Evolutionary conservation across 345 rosid species (phyloP), one percentile per base, ranked within the genome.

Genomic region (Cardamine occulta): DNA sequence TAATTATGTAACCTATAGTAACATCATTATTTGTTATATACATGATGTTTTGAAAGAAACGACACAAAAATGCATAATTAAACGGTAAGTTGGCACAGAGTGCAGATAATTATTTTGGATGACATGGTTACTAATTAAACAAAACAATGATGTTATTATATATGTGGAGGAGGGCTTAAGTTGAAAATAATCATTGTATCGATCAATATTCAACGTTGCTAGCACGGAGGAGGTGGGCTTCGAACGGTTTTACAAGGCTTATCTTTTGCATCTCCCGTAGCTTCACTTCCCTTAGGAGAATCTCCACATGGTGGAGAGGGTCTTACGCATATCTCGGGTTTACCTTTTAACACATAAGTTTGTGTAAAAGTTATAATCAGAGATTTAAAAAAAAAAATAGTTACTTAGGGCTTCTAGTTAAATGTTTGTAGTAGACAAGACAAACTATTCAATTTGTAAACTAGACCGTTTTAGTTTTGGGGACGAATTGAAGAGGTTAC

Each of bases 241-340:
- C 51, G 75, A 48, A 72, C 23, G 19, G 7, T 7, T 72, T n/a
- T 13, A 52, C 75, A 71, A 34, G 75, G 75, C 48, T 10, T 24
- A 53, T 23, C 4, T 5, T 14, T 23, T 24, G 26, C 26, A 10
- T 23, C 1, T 53, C 31, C 31, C n/a, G 31, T 29, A 31, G 0
- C 34, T 47, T 1, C 26, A 47, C 37, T 21, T 19, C 47, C 49
- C 58, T 4, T 24, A 24, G 26, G 47, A 59, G 74, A 34, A 32
- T 32, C 67, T 34, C 67, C 14, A 60, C 75, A 71, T 60, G 75
- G 66, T 60, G 58, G 66, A 3, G 74, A 59, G 56, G 66, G 74
- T 15, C 4, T 59, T 32, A 34, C 48, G 74, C 58, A 15, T 59
- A 34, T 21, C 32, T 0, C 14, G 0, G 54, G 26, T 70, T 17